Evolutionary conservation across 2,329 filamentous ascomycete genomes (phyloP).

Genomic region (Fonsecaea erecta): DNA sequence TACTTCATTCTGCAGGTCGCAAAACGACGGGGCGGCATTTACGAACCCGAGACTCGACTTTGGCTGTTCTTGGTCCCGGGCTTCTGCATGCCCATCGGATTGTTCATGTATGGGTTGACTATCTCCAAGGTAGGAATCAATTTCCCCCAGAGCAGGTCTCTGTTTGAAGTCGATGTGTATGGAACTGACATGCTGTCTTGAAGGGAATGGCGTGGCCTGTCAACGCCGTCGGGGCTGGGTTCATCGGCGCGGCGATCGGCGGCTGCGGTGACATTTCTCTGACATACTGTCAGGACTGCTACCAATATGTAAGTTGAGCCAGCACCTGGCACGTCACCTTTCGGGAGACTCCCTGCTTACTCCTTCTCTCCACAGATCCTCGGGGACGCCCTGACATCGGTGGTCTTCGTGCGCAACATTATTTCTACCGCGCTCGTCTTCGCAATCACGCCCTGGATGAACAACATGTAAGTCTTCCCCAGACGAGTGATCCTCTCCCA

Average conservation of each 20-base stretch:
- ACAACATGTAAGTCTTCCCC: conserved; percentile 30
- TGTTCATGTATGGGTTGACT: conserved; percentile 49
- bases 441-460: conserved; percentile 50
- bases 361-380: conserved; percentile 46
- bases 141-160: too few species aligned
- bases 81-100: conserved; percentile 41
- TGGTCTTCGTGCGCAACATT: conserved; percentile 53
- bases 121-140: conserved; percentile 39
- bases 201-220: conserved; percentile 41
- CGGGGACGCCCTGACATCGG: conserved; percentile 52
- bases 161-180: background rate
- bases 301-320: conserved; percentile 39
- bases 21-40: conserved; percentile 52
- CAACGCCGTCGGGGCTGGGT: conserved; percentile 40
- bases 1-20: conserved; percentile 49
- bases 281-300: conserved; percentile 42
- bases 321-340: background rate
- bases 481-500: background rate
- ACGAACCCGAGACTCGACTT: conserved; percentile 57
- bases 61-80: conserved; percentile 46
- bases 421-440: conserved; percentile 55
- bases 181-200: background rate
- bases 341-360: background rate
- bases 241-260: conserved; percentile 45
- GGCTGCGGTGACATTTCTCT: conserved; percentile 38